Percentiles rank a stretch among this genome's conserved stretches.
These are phyloP conservation scores for Chloranthus sessilifolius DNA, from an alignment of 164 flowering plant genomes.

Conservation along the genomic window DNA sequence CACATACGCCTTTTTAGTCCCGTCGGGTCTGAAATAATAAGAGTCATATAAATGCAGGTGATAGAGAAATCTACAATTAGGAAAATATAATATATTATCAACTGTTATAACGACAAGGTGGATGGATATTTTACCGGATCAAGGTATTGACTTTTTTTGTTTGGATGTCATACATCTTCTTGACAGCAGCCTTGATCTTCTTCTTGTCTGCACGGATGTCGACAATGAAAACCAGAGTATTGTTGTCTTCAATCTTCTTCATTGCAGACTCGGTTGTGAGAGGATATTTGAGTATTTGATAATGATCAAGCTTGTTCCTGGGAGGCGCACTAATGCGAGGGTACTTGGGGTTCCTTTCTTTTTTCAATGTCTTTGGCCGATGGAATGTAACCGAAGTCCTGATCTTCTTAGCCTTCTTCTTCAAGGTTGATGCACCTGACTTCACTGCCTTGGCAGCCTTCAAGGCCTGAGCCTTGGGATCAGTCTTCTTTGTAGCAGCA, in stretches of 20 bases:
- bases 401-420: slow-evolving; percentile 57
- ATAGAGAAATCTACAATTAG: background rate
- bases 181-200: slow-evolving; percentile 61
- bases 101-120: background rate
- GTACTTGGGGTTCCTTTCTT: slow-evolving; percentile 56
- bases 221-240: slow-evolving; percentile 71
- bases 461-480: slow-evolving; percentile 56
- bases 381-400: slow-evolving; percentile 58
- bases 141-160: slow-evolving; percentile 66
- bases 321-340: slow-evolving; percentile 57
- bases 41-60: background rate
- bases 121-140: slow-evolving; percentile 35
- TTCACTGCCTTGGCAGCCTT: slow-evolving; percentile 67
- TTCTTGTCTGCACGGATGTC: slow-evolving; percentile 70
- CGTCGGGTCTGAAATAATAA: slow-evolving; percentile 66
- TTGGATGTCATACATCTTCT: slow-evolving; percentile 75
- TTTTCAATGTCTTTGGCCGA: slow-evolving; percentile 55
- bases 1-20: slow-evolving; percentile 78
- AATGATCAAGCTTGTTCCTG: slow-evolving; percentile 60
- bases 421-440: slow-evolving; percentile 35
- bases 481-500: slow-evolving; percentile 36
- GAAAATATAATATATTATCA: background rate
- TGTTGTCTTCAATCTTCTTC: slow-evolving; percentile 79
- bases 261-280: slow-evolving; percentile 67
- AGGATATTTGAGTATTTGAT: slow-evolving; percentile 58